Base-by-base conservation (phyloP, 805 yeast species). In the Komagataella pastoris region DNA sequence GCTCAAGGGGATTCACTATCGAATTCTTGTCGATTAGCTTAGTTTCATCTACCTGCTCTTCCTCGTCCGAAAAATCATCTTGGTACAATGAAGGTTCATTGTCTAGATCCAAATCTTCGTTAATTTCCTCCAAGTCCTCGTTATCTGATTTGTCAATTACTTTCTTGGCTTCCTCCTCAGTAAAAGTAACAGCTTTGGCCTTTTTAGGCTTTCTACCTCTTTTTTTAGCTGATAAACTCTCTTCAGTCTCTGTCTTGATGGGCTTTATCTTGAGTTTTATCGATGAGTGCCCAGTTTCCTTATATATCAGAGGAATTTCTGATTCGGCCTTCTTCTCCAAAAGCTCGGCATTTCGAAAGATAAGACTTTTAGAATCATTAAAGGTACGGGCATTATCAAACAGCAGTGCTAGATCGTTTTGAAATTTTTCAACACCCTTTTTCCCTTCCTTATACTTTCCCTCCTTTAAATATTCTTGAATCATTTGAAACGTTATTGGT, bases 321-420 rank as follows among this genome's bases (percentile, higher is more conserved):
- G 51, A 61, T 53, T 58, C 63, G 53, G 44, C 47, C 62, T 58
- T 74, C 67, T 54, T 71, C 54, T 77, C 73, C 50, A 93, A 72
- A 47, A 76, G 74, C 44, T 64, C 66, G 0, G 97, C 83, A 66
- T 88, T 95, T 54, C 77, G 77, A 60, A 81, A 80, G 46, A 90
- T 81, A 51, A 79, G 72, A 51, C 93, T 79, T 1, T 77, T 79
- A 50, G 85, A 85, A 54, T 81, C 85, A 64, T 90, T 91, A 66
- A 81, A 91, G 1, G 74, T 64, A 61, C 80, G 80, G 1, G 97
- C 96, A 65, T 93, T 93, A 47, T 72, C 61, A 68, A 90, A 89
- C 12, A 91, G 81, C 50, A 83, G 68, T 24, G 71, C 67, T 6
- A 84, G 71, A 50, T 82, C 84, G 18, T 72, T 74, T 52, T 75